Conservation (phyloP, 768 basidiomycete species). For the Pleurotus platypus region DNA sequence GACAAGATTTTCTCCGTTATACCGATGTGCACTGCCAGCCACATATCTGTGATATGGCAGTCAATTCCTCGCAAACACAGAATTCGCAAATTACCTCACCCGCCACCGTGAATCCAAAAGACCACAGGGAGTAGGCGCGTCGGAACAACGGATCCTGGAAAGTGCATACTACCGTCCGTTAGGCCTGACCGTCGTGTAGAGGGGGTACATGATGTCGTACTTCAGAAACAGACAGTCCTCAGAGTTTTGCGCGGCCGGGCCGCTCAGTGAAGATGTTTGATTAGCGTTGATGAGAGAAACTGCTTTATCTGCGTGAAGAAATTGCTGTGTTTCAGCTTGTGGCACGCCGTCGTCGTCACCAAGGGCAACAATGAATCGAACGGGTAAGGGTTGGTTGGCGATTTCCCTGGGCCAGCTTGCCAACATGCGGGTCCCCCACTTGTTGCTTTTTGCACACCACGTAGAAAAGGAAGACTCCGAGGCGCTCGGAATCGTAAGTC, state of each 20-base stretch:
- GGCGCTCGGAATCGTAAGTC: conserved; percentile 31
- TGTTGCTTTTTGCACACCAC: conserved; percentile 28
- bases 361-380: too few relatives aligned
- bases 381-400: too few relatives aligned
- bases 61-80: too few relatives aligned
- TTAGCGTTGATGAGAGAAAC: conserved; percentile 24
- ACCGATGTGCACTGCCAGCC: conserved; percentile 2
- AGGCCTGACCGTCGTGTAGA: neutral
- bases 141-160: conserved; percentile 25
- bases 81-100: neutral
- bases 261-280: neutral
- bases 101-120: conserved; percentile 10
- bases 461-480: conserved; percentile 19
- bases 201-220: conserved; percentile 14
- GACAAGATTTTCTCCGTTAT: conserved; percentile 3
- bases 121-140: conserved; percentile 17
- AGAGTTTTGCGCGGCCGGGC: conserved; percentile 10
- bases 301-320: conserved; percentile 26
- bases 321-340: conserved; percentile 21
- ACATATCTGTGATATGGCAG: neutral
- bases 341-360: too few relatives aligned
- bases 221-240: conserved; percentile 42
- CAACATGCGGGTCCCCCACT: too few relatives aligned
- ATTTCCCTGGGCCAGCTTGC: too few relatives aligned
- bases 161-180: conserved; percentile 20